Base-by-base conservation (phyloP, 2,329 filamentous ascomycete genomes). In the Fusarium floridanum region DNA sequence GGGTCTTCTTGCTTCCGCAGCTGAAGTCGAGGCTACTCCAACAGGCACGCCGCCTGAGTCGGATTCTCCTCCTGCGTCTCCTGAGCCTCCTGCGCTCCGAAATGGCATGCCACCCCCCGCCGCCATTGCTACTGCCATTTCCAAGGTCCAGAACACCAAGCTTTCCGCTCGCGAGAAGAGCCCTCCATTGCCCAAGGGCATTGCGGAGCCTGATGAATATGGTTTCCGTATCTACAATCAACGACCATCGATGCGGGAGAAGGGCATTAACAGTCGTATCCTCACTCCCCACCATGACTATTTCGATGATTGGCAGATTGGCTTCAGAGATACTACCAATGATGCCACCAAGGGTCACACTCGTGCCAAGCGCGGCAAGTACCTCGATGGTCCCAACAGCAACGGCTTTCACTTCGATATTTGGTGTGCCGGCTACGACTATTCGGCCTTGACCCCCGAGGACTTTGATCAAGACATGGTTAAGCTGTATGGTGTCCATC, bases 301-400 rank as follows among this genome's bases (percentile, higher is more conserved):
- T 61, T 90, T 86, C 66, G 84, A 88, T 41, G 82, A 87, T 10
- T 83, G 86, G 67, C 88, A 91, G 76, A 91, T 91, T 70, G 89
- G 89, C 16, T 91, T 90, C 79, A 85, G 88, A 24, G 89, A 91
- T 75, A 89, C 88, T 5, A 86, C 86, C 70, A 91, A 91, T 68
- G 88, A 89, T 73, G 85, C 86, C 34, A 84, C 84, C 68, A 87
- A 88, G 66, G 87, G 87, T 24, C 87, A 88, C 56, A 89, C 86
- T 37, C 85, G 85, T 73, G 85, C 85, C 16, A 86, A 87, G 70
- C 84, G 89, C 60, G 88, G 88, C 76, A 87, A 86, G 77, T 90
- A 86, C 74, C 82, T 89, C 56, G 84, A 87, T 71, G 86, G 84
- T 32, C 88, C 89, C 41, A 89, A 90, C 77, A 87, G 86, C 53